These are phyloP conservation scores for Mercurialis annua DNA, from an alignment of 345 rosid genomes.

Conservation along the genomic window DNA sequence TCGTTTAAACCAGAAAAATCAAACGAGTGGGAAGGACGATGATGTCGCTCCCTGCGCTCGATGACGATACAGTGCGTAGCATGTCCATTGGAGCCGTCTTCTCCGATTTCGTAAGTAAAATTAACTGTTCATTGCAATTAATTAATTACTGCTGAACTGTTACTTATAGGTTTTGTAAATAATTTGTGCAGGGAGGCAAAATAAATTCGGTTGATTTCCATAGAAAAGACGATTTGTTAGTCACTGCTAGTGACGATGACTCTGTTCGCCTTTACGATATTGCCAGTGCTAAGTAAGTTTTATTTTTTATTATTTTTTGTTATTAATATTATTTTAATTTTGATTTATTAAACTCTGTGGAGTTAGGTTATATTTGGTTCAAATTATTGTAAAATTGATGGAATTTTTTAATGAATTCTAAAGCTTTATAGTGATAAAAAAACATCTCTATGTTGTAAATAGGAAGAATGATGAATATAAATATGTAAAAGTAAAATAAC, in stretches of 20 bases:
- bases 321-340: too few relatives aligned
- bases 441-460: too few relatives aligned
- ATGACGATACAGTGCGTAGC: conserved; percentile 64
- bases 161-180: background rate
- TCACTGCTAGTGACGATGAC: conserved; percentile 91
- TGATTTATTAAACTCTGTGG: too few relatives aligned
- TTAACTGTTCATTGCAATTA: background rate
- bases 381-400: too few relatives aligned
- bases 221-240: conserved; percentile 82
- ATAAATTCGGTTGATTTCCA: conserved; percentile 84
- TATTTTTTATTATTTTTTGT: too few relatives aligned
- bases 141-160: too few relatives aligned
- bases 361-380: too few relatives aligned
- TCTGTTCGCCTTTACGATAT: conserved; percentile 91
- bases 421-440: too few relatives aligned
- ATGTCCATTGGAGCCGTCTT: conserved; percentile 95
- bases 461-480: too few relatives aligned
- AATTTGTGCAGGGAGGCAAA: conserved; percentile 63
- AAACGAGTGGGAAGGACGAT: conserved; percentile 8
- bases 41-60: conserved; percentile 57
- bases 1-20: too few relatives aligned
- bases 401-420: too few relatives aligned
- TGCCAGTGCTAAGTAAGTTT: conserved; percentile 67
- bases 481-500: too few relatives aligned
- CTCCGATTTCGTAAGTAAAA: conserved; percentile 71